Evolutionary conservation across 2,329 filamentous ascomycete species (phyloP).

Genomic region (Talaromyces marneffei): DNA sequence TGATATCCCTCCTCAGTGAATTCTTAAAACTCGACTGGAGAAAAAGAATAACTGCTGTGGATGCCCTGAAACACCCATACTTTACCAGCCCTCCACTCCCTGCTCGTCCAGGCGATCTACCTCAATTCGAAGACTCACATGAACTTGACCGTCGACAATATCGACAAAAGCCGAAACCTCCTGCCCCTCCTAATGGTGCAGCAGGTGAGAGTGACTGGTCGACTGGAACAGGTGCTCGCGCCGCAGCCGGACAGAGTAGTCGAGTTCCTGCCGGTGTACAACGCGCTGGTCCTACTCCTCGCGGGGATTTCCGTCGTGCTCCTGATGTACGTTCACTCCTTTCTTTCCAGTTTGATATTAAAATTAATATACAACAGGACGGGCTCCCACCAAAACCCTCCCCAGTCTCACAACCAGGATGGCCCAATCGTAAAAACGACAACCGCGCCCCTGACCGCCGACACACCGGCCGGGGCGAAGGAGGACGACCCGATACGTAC

Average conservation of each 20-base stretch:
- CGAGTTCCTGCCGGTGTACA: conserved; percentile 30
- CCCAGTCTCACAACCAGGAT: conserved; percentile 28
- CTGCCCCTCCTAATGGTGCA: conserved; percentile 84
- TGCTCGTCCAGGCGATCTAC: conserved; percentile 78
- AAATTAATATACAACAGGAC: conserved; percentile 20
- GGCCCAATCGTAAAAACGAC: conserved; percentile 23
- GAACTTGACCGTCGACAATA: conserved; percentile 92
- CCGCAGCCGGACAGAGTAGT: conserved; percentile 26
- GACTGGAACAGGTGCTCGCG: conserved; percentile 27
- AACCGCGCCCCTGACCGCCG: conserved; percentile 23
- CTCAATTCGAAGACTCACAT: conserved; percentile 87
- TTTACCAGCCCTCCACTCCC: conserved; percentile 76
- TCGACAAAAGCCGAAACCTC: conserved; percentile 68
- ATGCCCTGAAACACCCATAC: conserved; percentile 87
- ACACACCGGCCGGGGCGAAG: conserved; percentile 20
- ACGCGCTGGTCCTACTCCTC: conserved; percentile 25
- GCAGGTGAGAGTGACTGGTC: conserved; percentile 63
- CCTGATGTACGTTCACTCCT: conserved; percentile 25
- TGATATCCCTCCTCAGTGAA: conserved; percentile 73
- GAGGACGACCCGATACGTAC: conserved; percentile 33
- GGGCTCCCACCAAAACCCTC: conserved; percentile 33
- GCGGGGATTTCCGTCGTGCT: conserved; percentile 22
- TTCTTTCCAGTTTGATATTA: conserved; percentile 4
- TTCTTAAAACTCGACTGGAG: conserved; percentile 85
- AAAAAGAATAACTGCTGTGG: conserved; percentile 82